Evolutionary conservation across 1,139 yeast species (phyloP).

Genomic region (Williopsis jadinii): DNA sequence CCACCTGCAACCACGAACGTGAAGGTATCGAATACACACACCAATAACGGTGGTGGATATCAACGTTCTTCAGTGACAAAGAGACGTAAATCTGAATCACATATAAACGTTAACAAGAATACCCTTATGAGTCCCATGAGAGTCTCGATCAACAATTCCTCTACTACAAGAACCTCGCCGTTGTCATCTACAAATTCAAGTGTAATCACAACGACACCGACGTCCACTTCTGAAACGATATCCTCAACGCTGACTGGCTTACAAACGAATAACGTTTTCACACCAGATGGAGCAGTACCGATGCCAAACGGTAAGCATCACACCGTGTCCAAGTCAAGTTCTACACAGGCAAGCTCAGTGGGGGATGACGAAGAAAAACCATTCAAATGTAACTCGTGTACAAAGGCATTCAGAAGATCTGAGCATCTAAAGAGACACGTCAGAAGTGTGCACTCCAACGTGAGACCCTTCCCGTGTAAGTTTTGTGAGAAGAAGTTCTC

Average conservation of each 20-base stretch:
- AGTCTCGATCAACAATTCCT: neutral
- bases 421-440: constrained; percentile 77
- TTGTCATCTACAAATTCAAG: no score
- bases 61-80: constrained; percentile 10
- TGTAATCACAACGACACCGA: no score
- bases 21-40: neutral
- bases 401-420: constrained; percentile 54
- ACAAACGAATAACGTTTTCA: no score
- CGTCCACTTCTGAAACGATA: no score
- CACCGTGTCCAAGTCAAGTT: no score
- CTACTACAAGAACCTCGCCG: constrained; percentile 1
- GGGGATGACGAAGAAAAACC: constrained; percentile 23
- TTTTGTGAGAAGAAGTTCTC: constrained; percentile 71
- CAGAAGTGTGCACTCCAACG: constrained; percentile 56
- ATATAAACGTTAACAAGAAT: neutral
- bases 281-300: no score
- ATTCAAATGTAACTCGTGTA: constrained; percentile 31
- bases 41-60: neutral
- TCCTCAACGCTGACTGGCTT: no score
- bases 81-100: constrained; percentile 21
- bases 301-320: no score
- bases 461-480: constrained; percentile 68
- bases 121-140: no score
- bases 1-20: neutral
- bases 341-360: neutral